Conservation (phyloP, 306 rosid genomes). For the Crataegus laevigata region DNA sequence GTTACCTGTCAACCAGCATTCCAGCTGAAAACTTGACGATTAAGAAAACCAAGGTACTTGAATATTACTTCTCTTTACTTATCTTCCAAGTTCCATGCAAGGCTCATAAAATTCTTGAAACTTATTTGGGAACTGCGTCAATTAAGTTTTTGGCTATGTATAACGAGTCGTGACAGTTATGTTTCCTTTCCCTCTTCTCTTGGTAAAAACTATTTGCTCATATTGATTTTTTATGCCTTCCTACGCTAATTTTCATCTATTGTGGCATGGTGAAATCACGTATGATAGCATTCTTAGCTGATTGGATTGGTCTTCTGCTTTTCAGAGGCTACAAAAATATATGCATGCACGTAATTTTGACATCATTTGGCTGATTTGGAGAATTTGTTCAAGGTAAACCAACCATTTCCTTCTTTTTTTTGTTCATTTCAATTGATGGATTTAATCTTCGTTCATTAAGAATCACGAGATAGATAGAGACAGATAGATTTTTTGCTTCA, state of each 20-base stretch:
- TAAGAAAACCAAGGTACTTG: no score
- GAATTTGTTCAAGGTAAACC: constrained; percentile 64
- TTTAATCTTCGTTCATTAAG: not conserved
- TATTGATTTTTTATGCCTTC: not conserved
- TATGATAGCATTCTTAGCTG: not conserved
- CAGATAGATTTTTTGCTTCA: not conserved
- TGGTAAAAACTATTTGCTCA: not conserved
- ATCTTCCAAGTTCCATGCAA: not conserved
- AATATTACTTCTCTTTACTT: not conserved
- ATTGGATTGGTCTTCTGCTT: constrained; percentile 15
- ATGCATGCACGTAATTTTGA: constrained; percentile 54
- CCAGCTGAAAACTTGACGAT: not conserved
- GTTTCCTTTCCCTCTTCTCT: not conserved
- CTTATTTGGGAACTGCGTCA: not conserved
- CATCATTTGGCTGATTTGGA: constrained; percentile 49
- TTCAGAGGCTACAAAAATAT: constrained; percentile 79
- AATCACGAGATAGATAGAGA: not conserved
- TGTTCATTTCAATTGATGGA: not conserved
- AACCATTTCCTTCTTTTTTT: not conserved
- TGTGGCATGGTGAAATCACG: not conserved
- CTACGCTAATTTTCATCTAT: not conserved
- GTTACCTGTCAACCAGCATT: not conserved
- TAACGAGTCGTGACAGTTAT: no score
- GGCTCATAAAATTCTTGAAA: not conserved
- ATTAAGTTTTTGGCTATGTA: not conserved